A percentile compares a stretch with the other conserved stretches of the same genome.
These are phyloP conservation scores for Diplodia sapinea DNA, from an alignment of 2,329 filamentous ascomycete species.

Conservation along the genomic window DNA sequence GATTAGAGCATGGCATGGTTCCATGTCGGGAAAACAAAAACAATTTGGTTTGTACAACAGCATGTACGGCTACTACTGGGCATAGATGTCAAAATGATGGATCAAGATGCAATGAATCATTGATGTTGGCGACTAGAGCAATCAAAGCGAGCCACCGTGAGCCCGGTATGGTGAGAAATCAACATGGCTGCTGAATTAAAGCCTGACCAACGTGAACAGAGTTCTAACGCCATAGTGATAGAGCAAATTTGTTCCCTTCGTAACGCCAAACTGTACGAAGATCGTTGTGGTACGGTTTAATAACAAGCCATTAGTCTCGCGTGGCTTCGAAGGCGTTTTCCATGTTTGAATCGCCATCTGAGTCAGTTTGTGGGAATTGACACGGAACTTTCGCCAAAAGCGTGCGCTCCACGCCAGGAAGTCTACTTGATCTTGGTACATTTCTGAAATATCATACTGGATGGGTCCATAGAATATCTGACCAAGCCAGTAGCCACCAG, in stretches of 20 bases:
- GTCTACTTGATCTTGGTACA: background rate
- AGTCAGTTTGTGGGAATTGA: background rate
- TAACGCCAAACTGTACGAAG: too few relatives aligned
- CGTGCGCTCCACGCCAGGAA: background rate
- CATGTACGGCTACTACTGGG: slow-evolving; percentile 22
- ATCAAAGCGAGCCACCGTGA: too few relatives aligned
- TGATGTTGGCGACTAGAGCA: background rate
- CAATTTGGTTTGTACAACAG: slow-evolving; percentile 26
- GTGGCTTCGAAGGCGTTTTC: too few relatives aligned
- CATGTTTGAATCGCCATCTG: too few relatives aligned
- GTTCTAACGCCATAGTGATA: too few relatives aligned
- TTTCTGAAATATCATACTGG: too few relatives aligned
- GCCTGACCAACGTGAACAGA: too few relatives aligned
- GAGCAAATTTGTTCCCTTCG: too few relatives aligned
- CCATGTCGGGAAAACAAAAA: slow-evolving; percentile 1
- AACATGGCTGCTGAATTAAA: too few relatives aligned
- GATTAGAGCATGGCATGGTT: slow-evolving; percentile 6
- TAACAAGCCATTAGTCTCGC: too few relatives aligned
- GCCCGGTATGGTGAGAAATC: too few relatives aligned
- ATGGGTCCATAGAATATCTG: background rate
- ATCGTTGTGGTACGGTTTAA: too few relatives aligned
- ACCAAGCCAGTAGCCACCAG: background rate
- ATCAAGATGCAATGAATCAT: background rate
- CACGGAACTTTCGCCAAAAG: background rate
- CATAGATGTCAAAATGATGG: slow-evolving; percentile 20